These are phyloP conservation scores for Mucor lusitanicus DNA, from an alignment of 371 early-diverging fungal species.

Conservation along the genomic window DNA sequence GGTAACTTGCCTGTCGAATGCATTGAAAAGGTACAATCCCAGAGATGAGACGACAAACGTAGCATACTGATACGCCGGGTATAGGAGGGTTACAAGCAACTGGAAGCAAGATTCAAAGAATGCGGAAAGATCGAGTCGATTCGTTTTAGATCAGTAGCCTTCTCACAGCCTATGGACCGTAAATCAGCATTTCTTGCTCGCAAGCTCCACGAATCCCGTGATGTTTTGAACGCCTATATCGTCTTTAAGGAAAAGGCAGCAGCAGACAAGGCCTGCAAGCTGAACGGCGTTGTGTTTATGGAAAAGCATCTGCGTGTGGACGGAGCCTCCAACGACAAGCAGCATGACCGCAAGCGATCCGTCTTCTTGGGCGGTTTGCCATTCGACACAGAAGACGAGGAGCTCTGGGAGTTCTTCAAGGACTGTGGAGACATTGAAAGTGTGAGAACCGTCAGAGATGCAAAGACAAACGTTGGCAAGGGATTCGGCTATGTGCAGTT, in stretches of 20 bases:
- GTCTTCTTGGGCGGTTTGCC: constrained; percentile 92
- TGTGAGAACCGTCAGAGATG: constrained; percentile 88
- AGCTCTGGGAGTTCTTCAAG: constrained; percentile 82
- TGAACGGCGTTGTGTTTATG: constrained; percentile 83
- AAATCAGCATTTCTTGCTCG: constrained; percentile 76
- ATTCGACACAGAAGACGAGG: constrained; percentile 88
- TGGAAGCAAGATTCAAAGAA: constrained; percentile 66
- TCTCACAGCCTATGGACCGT: constrained; percentile 67
- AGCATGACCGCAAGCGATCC: constrained; percentile 77
- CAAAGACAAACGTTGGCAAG: constrained; percentile 90
- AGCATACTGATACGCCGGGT: no score
- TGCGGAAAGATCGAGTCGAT: constrained; percentile 83
- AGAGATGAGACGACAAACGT: not conserved
- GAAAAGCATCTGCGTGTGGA: constrained; percentile 91
- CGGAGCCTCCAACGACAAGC: constrained; percentile 55
- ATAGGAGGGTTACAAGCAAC: constrained; percentile 57
- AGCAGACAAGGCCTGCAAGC: constrained; percentile 62
- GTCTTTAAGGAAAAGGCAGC: constrained; percentile 70
- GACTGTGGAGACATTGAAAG: constrained; percentile 83
- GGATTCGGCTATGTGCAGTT: constrained; percentile 92
- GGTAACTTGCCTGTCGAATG: constrained; percentile 77
- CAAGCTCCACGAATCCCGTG: constrained; percentile 80
- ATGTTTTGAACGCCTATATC: constrained; percentile 87
- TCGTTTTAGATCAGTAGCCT: constrained; percentile 90
- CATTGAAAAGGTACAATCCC: constrained; percentile 58